Percentiles rank a stretch among this genome's conserved stretches.
Evolutionary conservation across 2,329 filamentous ascomycete genomes (phyloP).

Genomic region (Diaporthe capsici): DNA sequence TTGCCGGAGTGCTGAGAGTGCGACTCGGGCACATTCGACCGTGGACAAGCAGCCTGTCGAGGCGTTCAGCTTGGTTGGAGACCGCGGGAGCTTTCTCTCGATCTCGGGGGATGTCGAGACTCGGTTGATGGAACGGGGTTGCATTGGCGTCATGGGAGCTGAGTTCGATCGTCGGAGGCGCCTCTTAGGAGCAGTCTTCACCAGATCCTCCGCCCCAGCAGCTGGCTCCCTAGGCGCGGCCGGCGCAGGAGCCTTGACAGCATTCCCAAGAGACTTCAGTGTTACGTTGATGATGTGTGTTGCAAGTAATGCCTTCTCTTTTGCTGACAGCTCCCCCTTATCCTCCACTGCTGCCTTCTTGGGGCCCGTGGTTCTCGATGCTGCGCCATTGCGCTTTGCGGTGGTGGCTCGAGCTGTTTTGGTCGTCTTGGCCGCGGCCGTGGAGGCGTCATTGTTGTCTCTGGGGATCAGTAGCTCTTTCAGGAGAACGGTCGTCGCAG

Average conservation of each 20-base stretch:
- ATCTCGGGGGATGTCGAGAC: slow-evolving; percentile 67
- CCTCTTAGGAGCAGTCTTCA: slow-evolving; percentile 56
- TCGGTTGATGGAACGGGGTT: slow-evolving; percentile 73
- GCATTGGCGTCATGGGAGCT: slow-evolving; percentile 72
- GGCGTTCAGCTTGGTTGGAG: slow-evolving; percentile 45
- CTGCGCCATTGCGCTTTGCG: slow-evolving; percentile 46
- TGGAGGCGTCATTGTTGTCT: slow-evolving; percentile 42
- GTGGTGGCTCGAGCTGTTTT: slow-evolving; percentile 46
- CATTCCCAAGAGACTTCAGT: slow-evolving; percentile 78
- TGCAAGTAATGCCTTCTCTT: slow-evolving; percentile 76
- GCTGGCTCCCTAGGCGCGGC: slow-evolving; percentile 51
- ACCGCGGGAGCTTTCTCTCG: slow-evolving; percentile 51
- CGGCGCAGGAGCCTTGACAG: slow-evolving; percentile 64
- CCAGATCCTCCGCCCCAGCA: slow-evolving; percentile 54
- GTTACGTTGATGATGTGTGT: slow-evolving; percentile 81
- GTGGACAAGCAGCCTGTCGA: slow-evolving; percentile 66
- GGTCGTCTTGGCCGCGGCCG: slow-evolving; percentile 43
- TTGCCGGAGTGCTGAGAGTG: slow-evolving; percentile 75
- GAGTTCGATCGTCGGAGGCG: slow-evolving; percentile 69
- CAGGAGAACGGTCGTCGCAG: slow-evolving; percentile 59
- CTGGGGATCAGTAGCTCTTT: slow-evolving; percentile 61
- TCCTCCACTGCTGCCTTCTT: slow-evolving; percentile 50
- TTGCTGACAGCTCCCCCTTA: slow-evolving; percentile 62
- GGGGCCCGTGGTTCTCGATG: slow-evolving; percentile 48
- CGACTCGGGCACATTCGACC: slow-evolving; percentile 78